Evolutionary conservation across 345 rosid species (phyloP).

Genomic region (Laguncularia racemosa): DNA sequence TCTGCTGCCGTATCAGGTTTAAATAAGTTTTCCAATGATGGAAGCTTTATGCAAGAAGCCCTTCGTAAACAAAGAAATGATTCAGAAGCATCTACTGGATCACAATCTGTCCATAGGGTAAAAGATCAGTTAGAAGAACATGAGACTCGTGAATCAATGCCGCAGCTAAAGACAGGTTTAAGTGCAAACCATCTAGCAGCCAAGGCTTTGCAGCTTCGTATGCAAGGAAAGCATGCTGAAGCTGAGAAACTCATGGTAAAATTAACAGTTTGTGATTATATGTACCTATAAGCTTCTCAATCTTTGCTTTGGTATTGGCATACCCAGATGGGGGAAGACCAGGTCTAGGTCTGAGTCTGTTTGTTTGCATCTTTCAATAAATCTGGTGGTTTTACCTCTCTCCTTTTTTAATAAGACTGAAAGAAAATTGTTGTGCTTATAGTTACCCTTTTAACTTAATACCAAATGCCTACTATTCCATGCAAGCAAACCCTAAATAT

Average conservation of each 20-base stretch:
- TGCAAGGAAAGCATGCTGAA: conserved; percentile 87
- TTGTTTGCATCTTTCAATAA: too few relatives aligned
- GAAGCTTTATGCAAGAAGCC: conserved; percentile 61
- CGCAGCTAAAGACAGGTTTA: conserved; percentile 25
- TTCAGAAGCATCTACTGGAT: conserved; percentile 17
- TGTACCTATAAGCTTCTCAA: too few relatives aligned
- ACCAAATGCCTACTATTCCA: not conserved
- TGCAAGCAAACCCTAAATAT: too few relatives aligned
- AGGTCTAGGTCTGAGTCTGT: too few relatives aligned
- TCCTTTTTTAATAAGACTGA: too few relatives aligned
- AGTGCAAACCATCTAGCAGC: conserved; percentile 83
- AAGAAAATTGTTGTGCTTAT: too few relatives aligned
- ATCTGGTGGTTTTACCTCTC: not conserved
- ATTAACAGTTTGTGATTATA: not conserved
- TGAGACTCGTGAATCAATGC: conserved; percentile 19
- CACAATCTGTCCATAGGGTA: conserved; percentile 18
- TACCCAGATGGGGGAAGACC: too few relatives aligned
- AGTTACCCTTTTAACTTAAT: too few relatives aligned
- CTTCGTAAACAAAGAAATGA: conserved; percentile 28
- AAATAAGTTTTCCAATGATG: conserved; percentile 73
- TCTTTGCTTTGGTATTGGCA: too few relatives aligned
- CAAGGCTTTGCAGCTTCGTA: conserved; percentile 77
- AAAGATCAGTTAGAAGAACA: conserved; percentile 13
- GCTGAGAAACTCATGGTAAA: conserved; percentile 76
- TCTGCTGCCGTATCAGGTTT: conserved; percentile 51